Evolutionary conservation across 2,329 filamentous ascomycete genomes (phyloP), one percentile per base, ranked within the genome.

Genomic region (Mariannaea sp.): DNA sequence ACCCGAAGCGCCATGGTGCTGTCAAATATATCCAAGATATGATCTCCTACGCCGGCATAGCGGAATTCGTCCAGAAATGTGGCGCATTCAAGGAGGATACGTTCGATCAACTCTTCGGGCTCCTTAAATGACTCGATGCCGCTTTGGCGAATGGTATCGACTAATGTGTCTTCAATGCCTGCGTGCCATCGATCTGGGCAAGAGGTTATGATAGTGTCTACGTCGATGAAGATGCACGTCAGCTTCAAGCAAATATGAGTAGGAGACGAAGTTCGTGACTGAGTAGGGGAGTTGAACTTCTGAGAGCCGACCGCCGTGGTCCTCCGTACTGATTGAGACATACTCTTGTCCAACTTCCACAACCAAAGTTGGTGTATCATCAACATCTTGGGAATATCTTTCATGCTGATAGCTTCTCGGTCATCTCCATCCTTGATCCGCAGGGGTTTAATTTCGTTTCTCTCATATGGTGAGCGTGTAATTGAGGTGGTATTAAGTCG

Each of bases 281-380:
- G n/a, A n/a, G n/a, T n/a, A n/a, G n/a, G n/a, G n/a, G n/a, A n/a
- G n/a, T n/a, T n/a, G n/a, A n/a, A n/a, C n/a, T n/a, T n/a, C n/a
- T n/a, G n/a, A n/a, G n/a, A n/a, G n/a, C n/a, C n/a, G n/a, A n/a
- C n/a, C n/a, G n/a, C 8, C 22, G 8, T 24, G 22, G 24, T 41
- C 39, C 49, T 52, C 2, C 9, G 33, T 7, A 6, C 16, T 16
- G 10, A 12, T 3, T 10, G 2, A 17, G n/a, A 17, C 35, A 40
- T 49, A 50, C 56, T 47, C 10, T 64, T 46, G 19, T 65, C 62
- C 14, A 64, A 57, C 19, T 53, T 58, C 55, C 62, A 58, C 9
- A 61, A 45, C 38, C 62, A 63, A 19, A 59, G 30, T 32, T 65
- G 58, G 17, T 47, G 58, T 4, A 60, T 46, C 51, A 60, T 56